Conservation (phyloP, 1,284 basidiomycete species). For the Moniliophthora roreri region DNA sequence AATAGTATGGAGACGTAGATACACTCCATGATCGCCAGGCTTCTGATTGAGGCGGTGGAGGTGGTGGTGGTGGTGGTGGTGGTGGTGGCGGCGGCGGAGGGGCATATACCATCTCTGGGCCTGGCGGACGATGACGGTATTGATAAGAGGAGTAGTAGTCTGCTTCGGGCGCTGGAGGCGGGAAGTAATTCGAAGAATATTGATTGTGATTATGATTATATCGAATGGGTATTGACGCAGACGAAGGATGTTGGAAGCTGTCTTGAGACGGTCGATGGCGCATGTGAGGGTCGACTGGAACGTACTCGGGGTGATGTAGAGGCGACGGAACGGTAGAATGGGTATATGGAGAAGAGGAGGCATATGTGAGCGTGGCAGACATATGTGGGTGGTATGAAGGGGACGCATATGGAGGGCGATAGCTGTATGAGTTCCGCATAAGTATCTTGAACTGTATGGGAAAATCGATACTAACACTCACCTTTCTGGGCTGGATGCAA, state of each 20-base stretch:
- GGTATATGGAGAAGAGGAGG: background rate
- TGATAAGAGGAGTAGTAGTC: slow-evolving; percentile 5
- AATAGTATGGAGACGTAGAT: background rate
- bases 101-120: background rate
- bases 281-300: background rate
- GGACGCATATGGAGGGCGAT: background rate
- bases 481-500: background rate
- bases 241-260: background rate
- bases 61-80: slow-evolving; percentile 4
- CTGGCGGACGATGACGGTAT: background rate
- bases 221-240: background rate
- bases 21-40: slow-evolving; percentile 13
- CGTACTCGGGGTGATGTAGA: background rate
- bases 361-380: background rate
- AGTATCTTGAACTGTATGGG: background rate
- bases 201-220: no score
- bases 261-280: background rate
- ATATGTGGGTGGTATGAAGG: background rate
- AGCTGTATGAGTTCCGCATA: background rate
- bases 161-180: background rate
- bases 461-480: background rate
- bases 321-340: background rate
- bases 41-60: background rate
- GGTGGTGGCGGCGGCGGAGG: slow-evolving; percentile 6
- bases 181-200: background rate